Evolutionary conservation across 108 stramenopile species (phyloP), one percentile per base, ranked within the genome.

Genomic region (Stephanodiscus triporus): DNA sequence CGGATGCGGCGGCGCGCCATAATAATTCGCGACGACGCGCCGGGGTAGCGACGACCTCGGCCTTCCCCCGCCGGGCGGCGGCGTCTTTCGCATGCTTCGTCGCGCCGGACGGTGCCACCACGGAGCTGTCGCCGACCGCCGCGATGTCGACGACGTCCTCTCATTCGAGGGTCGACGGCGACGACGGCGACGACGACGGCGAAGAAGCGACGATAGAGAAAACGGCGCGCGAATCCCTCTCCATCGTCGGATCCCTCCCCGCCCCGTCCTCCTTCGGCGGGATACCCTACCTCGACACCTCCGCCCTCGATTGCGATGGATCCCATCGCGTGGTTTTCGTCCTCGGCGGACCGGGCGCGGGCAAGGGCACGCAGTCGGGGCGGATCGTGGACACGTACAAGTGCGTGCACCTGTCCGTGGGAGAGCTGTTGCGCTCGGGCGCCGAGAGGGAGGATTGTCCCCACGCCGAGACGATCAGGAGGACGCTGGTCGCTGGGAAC

Each of bases 321-420:
- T 63, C 81, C 14, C 78, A 77, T 51, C 72, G 87, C 8, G 95
- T 98, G 5, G 66, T 97, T 11, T 98, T 98, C 73, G 88, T 97
- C 7, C 82, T 97, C 9, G 98, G 98, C 32, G 98, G 98, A 0
- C 98, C 98, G 17, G 98, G 92, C 26, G 86, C 87, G 9, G 92
- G 97, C 47, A 97, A 97, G 78, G 97, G 97, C 26, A 98, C 99
- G 3, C 97, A 99, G 81, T 96, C 94, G 16, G 88, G 84, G 37
- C 77, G 84, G 22, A 78, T 98, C 26, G 75, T 74, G 10, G 73
- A 88, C 13, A 73, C 90, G 26, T 94, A 94, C 73, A 94, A 90
- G 58, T 91, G 91, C 36, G 84, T 88, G 53, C 99, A 99, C 75
- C 86, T 99, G 8, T 94, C 91, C 11, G 97, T 93, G 4, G 99